A percentile compares a stretch with the other conserved stretches of the same genome.
Evolutionary conservation across 164 flowering plant genomes (phyloP).

Genomic region (Liriodendron chinense): DNA sequence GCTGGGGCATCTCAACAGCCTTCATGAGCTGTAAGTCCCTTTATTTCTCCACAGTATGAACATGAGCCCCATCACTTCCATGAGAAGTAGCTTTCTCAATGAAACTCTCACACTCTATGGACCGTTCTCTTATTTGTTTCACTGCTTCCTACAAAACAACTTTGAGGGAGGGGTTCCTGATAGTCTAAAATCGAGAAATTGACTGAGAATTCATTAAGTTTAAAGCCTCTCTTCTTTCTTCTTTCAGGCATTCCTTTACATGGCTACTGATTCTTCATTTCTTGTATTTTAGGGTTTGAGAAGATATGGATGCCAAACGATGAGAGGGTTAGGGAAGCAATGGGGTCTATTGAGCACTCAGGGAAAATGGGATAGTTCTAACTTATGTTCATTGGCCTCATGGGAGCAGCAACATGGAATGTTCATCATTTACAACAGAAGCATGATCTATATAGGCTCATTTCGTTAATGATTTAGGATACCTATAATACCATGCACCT

Average conservation of each 20-base stretch:
- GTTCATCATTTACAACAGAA: too few species aligned
- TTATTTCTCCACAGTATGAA: neutral
- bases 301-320: neutral
- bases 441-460: too few species aligned
- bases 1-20: conserved; percentile 39
- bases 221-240: neutral
- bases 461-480: neutral
- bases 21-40: conserved; percentile 56
- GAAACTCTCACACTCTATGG: neutral
- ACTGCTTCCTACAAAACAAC: conserved; percentile 77
- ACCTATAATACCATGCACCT: neutral
- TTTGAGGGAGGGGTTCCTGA: conserved; percentile 43
- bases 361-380: neutral
- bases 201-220: conserved; percentile 42
- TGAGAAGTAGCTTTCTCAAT: neutral
- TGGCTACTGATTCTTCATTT: conserved; percentile 4
- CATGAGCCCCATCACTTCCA: neutral
- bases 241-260: neutral
- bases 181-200: conserved; percentile 26
- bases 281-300: neutral
- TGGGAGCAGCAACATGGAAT: neutral
- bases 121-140: neutral
- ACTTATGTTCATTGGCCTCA: neutral
- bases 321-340: neutral
- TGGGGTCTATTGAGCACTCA: neutral